Evolutionary conservation across 192 early-diverging fungal genomes (phyloP), one percentile per base, ranked within the genome.

Genomic region (Pilaira anomala): DNA sequence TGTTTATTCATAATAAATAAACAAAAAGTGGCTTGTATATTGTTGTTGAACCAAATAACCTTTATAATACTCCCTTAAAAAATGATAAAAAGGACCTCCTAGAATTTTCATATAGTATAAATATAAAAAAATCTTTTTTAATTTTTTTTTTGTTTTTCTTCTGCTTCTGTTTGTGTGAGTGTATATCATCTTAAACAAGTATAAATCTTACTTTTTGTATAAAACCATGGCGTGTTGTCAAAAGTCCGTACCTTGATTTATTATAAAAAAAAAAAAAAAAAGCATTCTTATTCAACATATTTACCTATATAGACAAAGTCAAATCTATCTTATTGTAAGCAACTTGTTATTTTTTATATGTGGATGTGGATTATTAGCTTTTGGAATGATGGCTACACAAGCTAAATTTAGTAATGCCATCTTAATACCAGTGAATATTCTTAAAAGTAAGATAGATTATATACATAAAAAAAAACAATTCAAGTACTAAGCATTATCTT

Each of bases 301-400:
- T 26, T 40, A 1, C 14, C 16, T 50, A 22, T 41, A 57, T 63
- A 63, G 62, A 40, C 46, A 50, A 41, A 63, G 49, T 36, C 28
- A 51, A 63, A 19, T 29, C 0, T 63, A 63, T 51, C 22, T 63
- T n/a, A 50, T 63, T n/a, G 25, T 49, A 19, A 52, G 48, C 28
- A 63, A 63, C 36, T 36, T 63, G 19, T 36, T 63, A 19, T 63
- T 49, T 39, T 33, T 49, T 30, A 21, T 36, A 16, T 30, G 50
- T 51, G 62, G 62, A 4, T 63, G 62, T 52, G 62, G 62, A 24
- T 9, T 63, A 22, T 14, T 63, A 51, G 49, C 49, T 13, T 63
- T 42, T 63, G 62, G 62, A 36, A 63, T 63, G 62, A 63, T 63
- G 62, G 62, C 48, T 22, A 63, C 36, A 40, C 62, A 63, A 25